Percentiles rank a stretch among this genome's conserved stretches.
phyloP scores from a whole-genome alignment of 352 stramenopile species.

The Phytophthora sansomeana region DNA sequence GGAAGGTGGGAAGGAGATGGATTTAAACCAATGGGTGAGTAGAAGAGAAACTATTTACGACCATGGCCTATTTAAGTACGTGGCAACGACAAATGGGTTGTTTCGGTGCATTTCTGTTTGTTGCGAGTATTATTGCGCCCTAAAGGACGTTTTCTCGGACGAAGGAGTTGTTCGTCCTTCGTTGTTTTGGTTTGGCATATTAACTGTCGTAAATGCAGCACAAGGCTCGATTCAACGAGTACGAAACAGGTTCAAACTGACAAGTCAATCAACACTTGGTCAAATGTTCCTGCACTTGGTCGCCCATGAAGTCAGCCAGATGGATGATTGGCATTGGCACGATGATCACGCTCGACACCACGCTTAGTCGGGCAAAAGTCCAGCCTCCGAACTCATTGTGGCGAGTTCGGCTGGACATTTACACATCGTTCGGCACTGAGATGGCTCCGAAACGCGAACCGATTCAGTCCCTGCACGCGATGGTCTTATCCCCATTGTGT shows the following conservation, averaged over 20 bases:
- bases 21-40: too few relatives aligned
- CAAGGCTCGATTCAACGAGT: too few relatives aligned
- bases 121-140: too few relatives aligned
- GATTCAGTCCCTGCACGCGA: constrained; percentile 6
- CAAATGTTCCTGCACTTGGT: neutral
- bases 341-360: neutral
- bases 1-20: neutral
- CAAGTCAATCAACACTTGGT: neutral
- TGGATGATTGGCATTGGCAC: neutral
- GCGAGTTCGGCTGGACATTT: constrained; percentile 28
- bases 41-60: too few relatives aligned
- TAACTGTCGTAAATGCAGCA: too few relatives aligned
- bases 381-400: constrained; percentile 15
- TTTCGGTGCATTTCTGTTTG: too few relatives aligned
- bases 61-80: too few relatives aligned
- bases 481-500: constrained; percentile 11
- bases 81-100: too few relatives aligned
- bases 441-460: constrained; percentile 6
- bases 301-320: neutral
- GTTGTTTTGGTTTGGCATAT: too few relatives aligned
- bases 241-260: too few relatives aligned
- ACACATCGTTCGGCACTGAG: constrained; percentile 15
- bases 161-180: too few relatives aligned
- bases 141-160: too few relatives aligned
- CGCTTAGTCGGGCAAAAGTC: constrained; percentile 10